Conservation (phyloP, 2,329 filamentous ascomycete genomes). For the Talaromyces funiculosus region DNA sequence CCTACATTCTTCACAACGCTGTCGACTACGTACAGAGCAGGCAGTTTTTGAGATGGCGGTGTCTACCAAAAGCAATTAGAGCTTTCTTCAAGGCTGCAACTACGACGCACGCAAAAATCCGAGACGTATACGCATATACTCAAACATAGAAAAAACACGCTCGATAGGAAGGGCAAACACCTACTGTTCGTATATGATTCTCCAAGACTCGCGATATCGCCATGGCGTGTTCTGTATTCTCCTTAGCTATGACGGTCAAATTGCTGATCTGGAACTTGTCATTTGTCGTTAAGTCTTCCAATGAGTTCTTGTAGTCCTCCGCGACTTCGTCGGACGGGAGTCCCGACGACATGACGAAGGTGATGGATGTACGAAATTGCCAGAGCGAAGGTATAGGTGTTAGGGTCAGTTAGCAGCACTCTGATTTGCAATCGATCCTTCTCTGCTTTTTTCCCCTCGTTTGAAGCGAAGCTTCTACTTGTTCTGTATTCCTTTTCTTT, state of each 20-base stretch:
- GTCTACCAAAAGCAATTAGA: slow-evolving; percentile 55
- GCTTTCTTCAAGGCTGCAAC: slow-evolving; percentile 17
- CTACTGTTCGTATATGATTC: slow-evolving; percentile 91
- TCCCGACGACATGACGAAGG: slow-evolving; percentile 56
- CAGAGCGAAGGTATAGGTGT: not conserved
- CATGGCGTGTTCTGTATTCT: slow-evolving; percentile 92
- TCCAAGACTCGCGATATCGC: slow-evolving; percentile 86
- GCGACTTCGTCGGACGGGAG: slow-evolving; percentile 74
- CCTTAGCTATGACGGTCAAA: slow-evolving; percentile 92
- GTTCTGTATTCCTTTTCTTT: not conserved
- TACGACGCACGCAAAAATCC: slow-evolving; percentile 29
- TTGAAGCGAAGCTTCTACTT: slow-evolving; percentile 10
- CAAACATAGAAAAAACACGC: not conserved
- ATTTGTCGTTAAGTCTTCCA: slow-evolving; percentile 87
- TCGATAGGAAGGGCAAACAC: slow-evolving; percentile 33
- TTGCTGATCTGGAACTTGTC: slow-evolving; percentile 95
- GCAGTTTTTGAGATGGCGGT: slow-evolving; percentile 80
- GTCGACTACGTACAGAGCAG: slow-evolving; percentile 95
- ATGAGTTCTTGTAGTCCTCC: slow-evolving; percentile 86
- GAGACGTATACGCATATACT: slow-evolving; percentile 29
- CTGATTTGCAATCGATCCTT: slow-evolving; percentile 14
- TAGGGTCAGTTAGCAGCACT: not conserved
- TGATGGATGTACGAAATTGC: not conserved
- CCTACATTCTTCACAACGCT: slow-evolving; percentile 98
- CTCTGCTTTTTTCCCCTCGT: slow-evolving; percentile 15